A percentile compares a stretch with the other conserved stretches of the same genome.
These are phyloP conservation scores for Ceratorhiza oryzae-sativae DNA, from an alignment of 1,284 basidiomycete genomes.

Conservation along the genomic window DNA sequence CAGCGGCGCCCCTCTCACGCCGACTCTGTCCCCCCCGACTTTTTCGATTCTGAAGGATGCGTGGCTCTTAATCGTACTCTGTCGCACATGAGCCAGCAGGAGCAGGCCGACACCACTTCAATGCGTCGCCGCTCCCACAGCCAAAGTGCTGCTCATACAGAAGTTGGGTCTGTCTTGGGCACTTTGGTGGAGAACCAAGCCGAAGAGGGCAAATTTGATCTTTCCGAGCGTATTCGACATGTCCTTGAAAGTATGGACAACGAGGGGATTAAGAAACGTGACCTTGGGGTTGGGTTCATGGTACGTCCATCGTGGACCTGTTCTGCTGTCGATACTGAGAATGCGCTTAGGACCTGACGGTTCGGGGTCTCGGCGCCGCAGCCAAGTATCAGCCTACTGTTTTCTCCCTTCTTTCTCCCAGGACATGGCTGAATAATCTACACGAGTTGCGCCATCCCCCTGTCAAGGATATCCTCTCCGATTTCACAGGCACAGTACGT, in stretches of 20 bases:
- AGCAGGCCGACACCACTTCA: not conserved
- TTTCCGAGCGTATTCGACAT: slow-evolving; percentile 5
- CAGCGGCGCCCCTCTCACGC: slow-evolving; percentile 3
- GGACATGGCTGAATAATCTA: slow-evolving; percentile 47
- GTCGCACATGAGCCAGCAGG: slow-evolving; percentile 29
- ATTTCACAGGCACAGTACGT: slow-evolving; percentile 51
- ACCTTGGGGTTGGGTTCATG: slow-evolving; percentile 41
- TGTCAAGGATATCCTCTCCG: slow-evolving; percentile 56
- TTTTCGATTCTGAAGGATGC: slow-evolving; percentile 34
- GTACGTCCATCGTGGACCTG: slow-evolving; percentile 7
- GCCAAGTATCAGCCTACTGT: slow-evolving; percentile 55
- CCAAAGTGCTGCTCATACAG: not conserved
- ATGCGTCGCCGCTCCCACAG: not conserved
- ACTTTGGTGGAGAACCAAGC: slow-evolving; percentile 17
- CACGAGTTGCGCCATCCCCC: slow-evolving; percentile 52
- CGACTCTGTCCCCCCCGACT: slow-evolving; percentile 22
- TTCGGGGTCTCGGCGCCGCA: slow-evolving; percentile 57
- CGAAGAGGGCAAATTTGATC: slow-evolving; percentile 34
- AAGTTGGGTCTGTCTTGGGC: slow-evolving; percentile 11
- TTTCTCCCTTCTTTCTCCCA: slow-evolving; percentile 55
- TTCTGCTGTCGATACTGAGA: not conserved
- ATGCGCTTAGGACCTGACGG: slow-evolving; percentile 58
- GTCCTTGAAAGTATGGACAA: slow-evolving; percentile 32
- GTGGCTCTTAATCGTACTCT: slow-evolving; percentile 23
- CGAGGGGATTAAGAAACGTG: slow-evolving; percentile 41